These are phyloP conservation scores for Polysphondylium violaceum DNA, from an alignment of 78 protist species.

Conservation along the genomic window DNA sequence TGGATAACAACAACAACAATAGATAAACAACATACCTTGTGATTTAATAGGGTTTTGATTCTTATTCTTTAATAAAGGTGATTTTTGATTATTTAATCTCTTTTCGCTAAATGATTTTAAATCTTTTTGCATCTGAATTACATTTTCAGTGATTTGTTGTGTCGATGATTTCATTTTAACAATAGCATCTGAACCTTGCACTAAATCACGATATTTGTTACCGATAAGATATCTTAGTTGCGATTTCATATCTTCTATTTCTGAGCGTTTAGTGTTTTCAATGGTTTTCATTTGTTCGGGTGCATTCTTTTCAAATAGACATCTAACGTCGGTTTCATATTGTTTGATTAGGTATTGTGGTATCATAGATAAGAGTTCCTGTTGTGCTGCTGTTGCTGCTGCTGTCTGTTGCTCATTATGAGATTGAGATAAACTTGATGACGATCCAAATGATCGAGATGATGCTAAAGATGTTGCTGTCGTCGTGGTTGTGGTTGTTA, in stretches of 20 bases:
- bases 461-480: no score
- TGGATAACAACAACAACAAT: no score
- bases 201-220: conserved; percentile 63
- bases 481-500: no score
- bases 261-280: conserved; percentile 47
- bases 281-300: conserved; percentile 69
- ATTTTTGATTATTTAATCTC: no score
- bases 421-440: no score
- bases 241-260: conserved; percentile 66
- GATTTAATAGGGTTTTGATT: no score
- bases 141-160: conserved; percentile 8
- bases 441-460: no score
- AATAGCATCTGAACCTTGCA: conserved; percentile 71
- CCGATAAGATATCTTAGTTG: conserved; percentile 62
- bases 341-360: conserved; percentile 39
- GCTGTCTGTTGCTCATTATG: no score
- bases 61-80: no score
- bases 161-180: conserved; percentile 72
- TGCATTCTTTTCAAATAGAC: conserved; percentile 50
- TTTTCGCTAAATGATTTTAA: conserved; percentile 41
- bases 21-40: no score
- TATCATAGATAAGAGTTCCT: conserved; percentile 31
- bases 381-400: no score
- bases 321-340: conserved; percentile 39
- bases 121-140: conserved; percentile 28